Percentiles rank a stretch among this genome's conserved stretches.
Evolutionary conservation across 257 asterid genomes (phyloP).

Genomic region (Leptodermis oblonga): DNA sequence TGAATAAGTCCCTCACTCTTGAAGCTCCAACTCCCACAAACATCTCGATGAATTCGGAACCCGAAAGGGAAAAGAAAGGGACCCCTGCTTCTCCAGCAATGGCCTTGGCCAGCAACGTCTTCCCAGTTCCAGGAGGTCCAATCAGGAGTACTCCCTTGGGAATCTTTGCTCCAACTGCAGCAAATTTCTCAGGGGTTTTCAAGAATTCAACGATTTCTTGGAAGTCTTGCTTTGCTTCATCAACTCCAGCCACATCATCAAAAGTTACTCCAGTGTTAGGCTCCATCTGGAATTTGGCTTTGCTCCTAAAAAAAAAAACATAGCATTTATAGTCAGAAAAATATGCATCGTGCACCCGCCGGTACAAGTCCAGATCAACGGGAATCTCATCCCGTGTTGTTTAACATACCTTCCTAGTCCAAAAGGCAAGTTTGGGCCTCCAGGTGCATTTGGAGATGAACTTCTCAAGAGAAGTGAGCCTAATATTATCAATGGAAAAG

Average conservation of each 20-base stretch:
- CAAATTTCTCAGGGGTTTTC: conserved; percentile 51
- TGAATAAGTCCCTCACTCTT: conserved; percentile 66
- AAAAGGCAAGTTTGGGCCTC: conserved; percentile 64
- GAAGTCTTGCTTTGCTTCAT: conserved; percentile 70
- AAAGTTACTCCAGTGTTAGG: conserved; percentile 69
- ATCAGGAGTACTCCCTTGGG: conserved; percentile 56
- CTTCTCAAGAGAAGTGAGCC: conserved; percentile 38
- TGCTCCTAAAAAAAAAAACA: conserved; percentile 37
- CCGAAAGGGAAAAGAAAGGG: conserved; percentile 61
- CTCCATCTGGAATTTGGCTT: conserved; percentile 68
- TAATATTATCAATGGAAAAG: conserved; percentile 53
- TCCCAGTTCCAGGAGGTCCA: conserved; percentile 77
- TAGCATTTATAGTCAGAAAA: background rate
- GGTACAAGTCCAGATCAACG: too few species aligned
- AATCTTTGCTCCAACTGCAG: conserved; percentile 58
- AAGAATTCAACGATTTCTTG: conserved; percentile 58
- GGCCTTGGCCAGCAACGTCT: conserved; percentile 65
- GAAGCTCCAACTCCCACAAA: conserved; percentile 81
- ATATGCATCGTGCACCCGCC: too few species aligned
- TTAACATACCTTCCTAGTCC: conserved; percentile 56
- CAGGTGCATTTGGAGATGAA: conserved; percentile 36
- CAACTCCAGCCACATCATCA: conserved; percentile 72
- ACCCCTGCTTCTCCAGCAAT: conserved; percentile 75
- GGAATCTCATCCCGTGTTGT: too few species aligned
- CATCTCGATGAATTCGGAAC: conserved; percentile 75